These are phyloP conservation scores for Trichomonas tenax DNA, from an alignment of 208 protist genomes.

Conservation along the genomic window DNA sequence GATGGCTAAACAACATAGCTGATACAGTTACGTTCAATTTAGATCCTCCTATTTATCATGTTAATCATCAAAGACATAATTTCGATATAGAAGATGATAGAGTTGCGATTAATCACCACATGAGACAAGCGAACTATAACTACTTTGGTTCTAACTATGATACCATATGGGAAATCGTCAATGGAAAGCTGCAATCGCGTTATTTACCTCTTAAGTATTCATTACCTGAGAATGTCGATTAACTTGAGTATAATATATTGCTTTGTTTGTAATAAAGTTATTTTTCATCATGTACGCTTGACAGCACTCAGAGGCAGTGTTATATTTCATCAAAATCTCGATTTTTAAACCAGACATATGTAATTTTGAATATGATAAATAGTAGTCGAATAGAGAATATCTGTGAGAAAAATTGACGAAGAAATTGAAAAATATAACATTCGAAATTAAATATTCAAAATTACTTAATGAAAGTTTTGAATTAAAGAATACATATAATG, in stretches of 20 bases:
- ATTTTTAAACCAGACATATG: too few species aligned
- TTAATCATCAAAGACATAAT: neutral
- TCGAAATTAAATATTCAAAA: too few species aligned
- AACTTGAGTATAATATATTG: neutral
- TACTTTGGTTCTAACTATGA: neutral
- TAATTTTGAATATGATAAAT: too few species aligned
- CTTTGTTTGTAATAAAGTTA: too few species aligned
- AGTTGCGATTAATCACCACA: neutral
- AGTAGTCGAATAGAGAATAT: too few species aligned
- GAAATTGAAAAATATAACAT: too few species aligned
- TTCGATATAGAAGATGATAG: neutral
- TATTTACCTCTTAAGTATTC: neutral
- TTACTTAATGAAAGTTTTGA: too few species aligned
- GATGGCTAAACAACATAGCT: neutral
- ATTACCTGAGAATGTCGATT: neutral
- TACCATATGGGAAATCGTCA: neutral
- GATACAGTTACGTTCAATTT: neutral
- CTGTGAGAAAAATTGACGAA: too few species aligned
- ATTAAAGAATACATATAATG: too few species aligned
- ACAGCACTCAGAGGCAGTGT: too few species aligned
- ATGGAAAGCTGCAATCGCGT: neutral
- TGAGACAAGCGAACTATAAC: neutral
- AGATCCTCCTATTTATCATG: neutral
- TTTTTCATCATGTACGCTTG: too few species aligned
- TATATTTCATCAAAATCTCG: too few species aligned